Evolutionary conservation across 768 basidiomycete species (phyloP).

Genomic region (Russula dissimulans): DNA sequence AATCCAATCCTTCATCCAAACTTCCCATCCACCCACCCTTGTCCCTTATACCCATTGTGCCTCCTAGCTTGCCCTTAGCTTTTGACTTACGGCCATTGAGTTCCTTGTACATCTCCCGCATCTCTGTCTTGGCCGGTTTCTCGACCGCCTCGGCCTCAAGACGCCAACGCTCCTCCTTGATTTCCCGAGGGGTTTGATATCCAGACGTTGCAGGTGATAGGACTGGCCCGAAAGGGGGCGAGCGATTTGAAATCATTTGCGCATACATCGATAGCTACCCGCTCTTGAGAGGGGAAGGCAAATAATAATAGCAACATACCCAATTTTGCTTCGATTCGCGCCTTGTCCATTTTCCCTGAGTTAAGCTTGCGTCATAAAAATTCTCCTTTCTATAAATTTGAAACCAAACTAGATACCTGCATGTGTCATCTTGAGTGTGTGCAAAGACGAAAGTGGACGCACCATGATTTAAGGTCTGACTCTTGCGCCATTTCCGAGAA

Average conservation of each 20-base stretch:
- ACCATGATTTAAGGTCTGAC: slow-evolving; percentile 90
- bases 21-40: slow-evolving; percentile 63
- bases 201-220: slow-evolving; percentile 43
- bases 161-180: slow-evolving; percentile 71
- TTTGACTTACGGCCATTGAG: slow-evolving; percentile 76
- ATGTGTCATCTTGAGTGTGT: neutral
- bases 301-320: slow-evolving; percentile 35
- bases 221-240: slow-evolving; percentile 33
- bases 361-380: slow-evolving; percentile 71
- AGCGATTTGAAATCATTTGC: slow-evolving; percentile 21
- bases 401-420: slow-evolving; percentile 69
- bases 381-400: slow-evolving; percentile 82
- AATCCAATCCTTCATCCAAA: slow-evolving; percentile 26
- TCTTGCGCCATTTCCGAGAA: slow-evolving; percentile 79
- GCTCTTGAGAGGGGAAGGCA: neutral
- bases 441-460: slow-evolving; percentile 17
- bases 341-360: slow-evolving; percentile 84
- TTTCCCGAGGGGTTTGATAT: slow-evolving; percentile 68
- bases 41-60: slow-evolving; percentile 49
- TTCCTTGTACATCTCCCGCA: slow-evolving; percentile 89
- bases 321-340: slow-evolving; percentile 92
- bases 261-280: neutral
- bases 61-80: slow-evolving; percentile 66
- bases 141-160: slow-evolving; percentile 41
- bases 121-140: slow-evolving; percentile 68